Evolutionary conservation across 495 filamentous ascomycete genomes (phyloP).

Genomic region (Aspergillus wentii): DNA sequence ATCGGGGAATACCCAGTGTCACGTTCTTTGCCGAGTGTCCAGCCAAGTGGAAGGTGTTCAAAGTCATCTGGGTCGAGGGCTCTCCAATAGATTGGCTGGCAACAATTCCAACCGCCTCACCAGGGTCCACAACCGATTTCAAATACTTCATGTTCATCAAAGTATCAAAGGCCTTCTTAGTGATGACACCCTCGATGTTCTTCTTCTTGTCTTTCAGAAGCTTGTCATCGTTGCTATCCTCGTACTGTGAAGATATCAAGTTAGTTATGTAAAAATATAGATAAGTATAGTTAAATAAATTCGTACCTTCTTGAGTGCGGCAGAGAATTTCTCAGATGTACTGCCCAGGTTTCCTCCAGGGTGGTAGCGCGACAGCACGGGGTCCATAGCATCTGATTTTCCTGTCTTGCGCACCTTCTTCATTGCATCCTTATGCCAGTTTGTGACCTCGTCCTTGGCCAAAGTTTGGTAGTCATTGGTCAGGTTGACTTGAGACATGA

Average conservation of each 20-base stretch:
- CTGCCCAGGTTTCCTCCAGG: conserved; percentile 75
- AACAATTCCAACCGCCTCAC: conserved; percentile 96
- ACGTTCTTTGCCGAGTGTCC: conserved; percentile 98
- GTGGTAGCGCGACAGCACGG: conserved; percentile 66
- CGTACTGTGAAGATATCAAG: conserved; percentile 47
- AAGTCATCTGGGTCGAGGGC: conserved; percentile 98
- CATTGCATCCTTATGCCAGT: conserved; percentile 68
- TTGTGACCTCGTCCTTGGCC: conserved; percentile 44
- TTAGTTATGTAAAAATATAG: conserved; percentile 13
- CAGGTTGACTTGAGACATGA: conserved; percentile 50
- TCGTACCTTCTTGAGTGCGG: conserved; percentile 51
- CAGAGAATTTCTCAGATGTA: conserved; percentile 83
- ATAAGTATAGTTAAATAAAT: background rate
- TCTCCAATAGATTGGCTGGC: conserved; percentile 96
- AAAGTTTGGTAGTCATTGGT: conserved; percentile 44
- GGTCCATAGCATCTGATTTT: conserved; percentile 65
- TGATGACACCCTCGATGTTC: conserved; percentile 44
- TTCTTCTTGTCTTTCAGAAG: conserved; percentile 76
- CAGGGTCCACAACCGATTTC: conserved; percentile 88
- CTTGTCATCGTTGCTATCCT: conserved; percentile 69
- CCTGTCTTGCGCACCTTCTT: conserved; percentile 72
- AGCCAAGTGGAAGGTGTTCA: conserved; percentile 99
- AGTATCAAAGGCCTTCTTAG: conserved; percentile 73
- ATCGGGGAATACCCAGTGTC: conserved; percentile 93
- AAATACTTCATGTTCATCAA: conserved; percentile 89